Percentiles rank a stretch among this genome's conserved stretches.
Conservation (phyloP, 176 grass and related monocot species). For the Eremochloa ophiuroides region DNA sequence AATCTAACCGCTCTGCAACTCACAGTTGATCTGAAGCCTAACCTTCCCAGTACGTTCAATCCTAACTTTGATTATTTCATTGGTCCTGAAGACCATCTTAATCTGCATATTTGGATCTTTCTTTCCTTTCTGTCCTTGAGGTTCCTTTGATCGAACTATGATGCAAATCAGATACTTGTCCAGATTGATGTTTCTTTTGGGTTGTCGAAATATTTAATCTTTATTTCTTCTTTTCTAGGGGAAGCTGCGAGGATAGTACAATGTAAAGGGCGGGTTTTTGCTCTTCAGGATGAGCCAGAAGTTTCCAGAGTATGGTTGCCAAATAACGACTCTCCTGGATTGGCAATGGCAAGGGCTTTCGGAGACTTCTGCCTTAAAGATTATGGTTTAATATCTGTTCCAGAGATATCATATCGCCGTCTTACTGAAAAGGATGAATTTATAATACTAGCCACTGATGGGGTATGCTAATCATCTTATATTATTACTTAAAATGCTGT, state of each 20-base stretch:
- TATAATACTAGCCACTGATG: constrained; percentile 89
- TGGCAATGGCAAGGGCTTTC: constrained; percentile 99
- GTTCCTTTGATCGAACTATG: constrained; percentile 4
- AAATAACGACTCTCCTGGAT: constrained; percentile 89
- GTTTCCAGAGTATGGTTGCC: constrained; percentile 97
- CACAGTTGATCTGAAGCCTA: constrained; percentile 98
- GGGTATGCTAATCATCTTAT: constrained; percentile 40
- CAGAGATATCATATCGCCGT: constrained; percentile 77
- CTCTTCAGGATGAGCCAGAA: constrained; percentile 97
- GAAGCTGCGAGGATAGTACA: constrained; percentile 91
- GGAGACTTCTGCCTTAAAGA: constrained; percentile 99
- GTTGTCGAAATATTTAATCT: constrained; percentile 16
- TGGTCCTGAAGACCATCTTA: not conserved
- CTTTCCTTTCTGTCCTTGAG: not conserved
- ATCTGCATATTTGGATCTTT: not conserved
- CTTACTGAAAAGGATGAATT: constrained; percentile 88
- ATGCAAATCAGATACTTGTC: not conserved
- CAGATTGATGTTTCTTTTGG: not conserved
- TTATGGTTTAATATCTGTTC: constrained; percentile 99
- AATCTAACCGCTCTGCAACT: constrained; percentile 93
- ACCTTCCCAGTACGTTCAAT: constrained; percentile 83
- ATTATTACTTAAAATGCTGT: too few species aligned
- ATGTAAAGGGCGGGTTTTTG: constrained; percentile 94
- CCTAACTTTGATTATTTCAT: not conserved
- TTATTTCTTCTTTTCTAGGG: constrained; percentile 52